Evolutionary conservation across 2,329 filamentous ascomycete species (phyloP).

Genomic region (Truncatella angustata): DNA sequence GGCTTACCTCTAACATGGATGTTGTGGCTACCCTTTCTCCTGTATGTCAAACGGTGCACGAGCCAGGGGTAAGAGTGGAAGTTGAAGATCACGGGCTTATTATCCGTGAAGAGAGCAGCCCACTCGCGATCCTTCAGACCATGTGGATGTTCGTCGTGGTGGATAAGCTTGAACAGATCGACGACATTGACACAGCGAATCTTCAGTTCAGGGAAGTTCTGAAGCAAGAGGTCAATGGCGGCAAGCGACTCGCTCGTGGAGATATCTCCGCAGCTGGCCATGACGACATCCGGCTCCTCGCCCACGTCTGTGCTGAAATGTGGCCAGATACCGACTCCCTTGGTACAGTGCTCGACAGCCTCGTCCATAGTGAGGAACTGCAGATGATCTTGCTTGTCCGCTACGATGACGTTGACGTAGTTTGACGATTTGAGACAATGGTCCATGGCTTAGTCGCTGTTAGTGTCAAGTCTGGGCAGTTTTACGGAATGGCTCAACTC

Average conservation of each 20-base stretch:
- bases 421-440: constrained; percentile 72
- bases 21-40: constrained; percentile 65
- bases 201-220: constrained; percentile 69
- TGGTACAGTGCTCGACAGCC: constrained; percentile 73
- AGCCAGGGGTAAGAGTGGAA: constrained; percentile 84
- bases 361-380: constrained; percentile 74
- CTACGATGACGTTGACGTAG: constrained; percentile 79
- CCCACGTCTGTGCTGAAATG: constrained; percentile 71
- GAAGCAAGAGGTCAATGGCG: constrained; percentile 70
- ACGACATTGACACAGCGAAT: constrained; percentile 79
- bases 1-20: constrained; percentile 62
- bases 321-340: constrained; percentile 76
- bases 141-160: constrained; percentile 68
- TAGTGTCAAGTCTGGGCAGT: neutral
- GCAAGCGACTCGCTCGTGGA: constrained; percentile 73
- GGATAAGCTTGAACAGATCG: constrained; percentile 78
- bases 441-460: constrained; percentile 53
- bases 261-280: constrained; percentile 75
- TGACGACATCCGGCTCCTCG: constrained; percentile 69
- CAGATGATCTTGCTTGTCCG: constrained; percentile 77
- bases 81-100: constrained; percentile 77
- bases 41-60: constrained; percentile 74
- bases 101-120: constrained; percentile 66
- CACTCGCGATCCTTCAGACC: constrained; percentile 67
- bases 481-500: too few relatives aligned